A percentile compares a stretch with the other conserved stretches of the same genome.
These are phyloP conservation scores for Microsporum ferrugineum DNA, from an alignment of 2,329 filamentous ascomycete genomes.

Conservation along the genomic window DNA sequence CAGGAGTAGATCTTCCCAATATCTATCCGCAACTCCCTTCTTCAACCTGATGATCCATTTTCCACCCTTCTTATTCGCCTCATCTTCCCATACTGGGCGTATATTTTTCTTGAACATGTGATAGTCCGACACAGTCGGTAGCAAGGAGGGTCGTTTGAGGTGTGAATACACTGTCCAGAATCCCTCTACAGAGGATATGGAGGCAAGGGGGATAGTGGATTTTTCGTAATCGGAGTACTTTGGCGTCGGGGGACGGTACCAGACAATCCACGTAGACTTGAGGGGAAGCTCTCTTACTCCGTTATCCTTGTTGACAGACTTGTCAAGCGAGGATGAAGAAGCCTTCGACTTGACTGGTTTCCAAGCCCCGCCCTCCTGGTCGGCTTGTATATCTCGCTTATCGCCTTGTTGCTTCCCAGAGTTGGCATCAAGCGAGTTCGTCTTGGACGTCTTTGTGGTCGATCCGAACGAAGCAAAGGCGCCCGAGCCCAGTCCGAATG, in stretches of 20 bases:
- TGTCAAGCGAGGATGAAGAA: constrained; percentile 31
- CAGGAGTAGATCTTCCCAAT: constrained; percentile 89
- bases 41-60: constrained; percentile 97
- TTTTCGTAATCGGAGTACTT: constrained; percentile 99
- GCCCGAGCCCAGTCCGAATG: constrained; percentile 86
- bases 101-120: constrained; percentile 97
- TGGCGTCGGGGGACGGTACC: constrained; percentile 91
- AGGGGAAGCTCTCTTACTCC: constrained; percentile 46
- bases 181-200: constrained; percentile 70
- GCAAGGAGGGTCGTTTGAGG: constrained; percentile 72
- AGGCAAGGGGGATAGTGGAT: constrained; percentile 76
- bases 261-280: constrained; percentile 86
- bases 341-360: constrained; percentile 30
- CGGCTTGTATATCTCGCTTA: constrained; percentile 42
- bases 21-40: constrained; percentile 92
- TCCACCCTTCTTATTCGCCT: constrained; percentile 87
- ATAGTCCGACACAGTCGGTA: constrained; percentile 92
- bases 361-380: constrained; percentile 18
- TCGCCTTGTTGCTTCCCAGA: constrained; percentile 49
- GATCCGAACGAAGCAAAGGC: constrained; percentile 91
- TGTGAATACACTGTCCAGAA: constrained; percentile 86
- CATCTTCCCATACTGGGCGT: constrained; percentile 95
- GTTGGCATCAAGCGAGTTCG: constrained; percentile 67
- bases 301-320: constrained; percentile 19
- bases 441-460: constrained; percentile 76